Percentiles rank a stretch among this genome's conserved stretches.
These are phyloP conservation scores for Amanita phalloides DNA, from an alignment of 768 basidiomycete genomes.

Conservation along the genomic window DNA sequence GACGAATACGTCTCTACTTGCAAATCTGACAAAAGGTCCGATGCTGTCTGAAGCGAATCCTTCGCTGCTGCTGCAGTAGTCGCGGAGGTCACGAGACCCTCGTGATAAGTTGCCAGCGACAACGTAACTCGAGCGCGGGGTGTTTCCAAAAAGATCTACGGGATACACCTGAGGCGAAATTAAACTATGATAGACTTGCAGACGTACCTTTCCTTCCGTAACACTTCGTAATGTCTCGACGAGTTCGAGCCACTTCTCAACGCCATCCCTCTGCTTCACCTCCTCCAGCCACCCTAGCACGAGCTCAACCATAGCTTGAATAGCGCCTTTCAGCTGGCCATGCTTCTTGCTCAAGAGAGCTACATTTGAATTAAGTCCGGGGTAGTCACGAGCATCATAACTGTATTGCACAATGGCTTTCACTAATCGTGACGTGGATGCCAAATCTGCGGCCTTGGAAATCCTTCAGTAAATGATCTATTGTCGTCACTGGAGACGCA, in stretches of 20 bases:
- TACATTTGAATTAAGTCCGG: slow-evolving; percentile 60
- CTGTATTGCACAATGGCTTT: slow-evolving; percentile 62
- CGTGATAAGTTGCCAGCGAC: slow-evolving; percentile 76
- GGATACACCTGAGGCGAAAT: not conserved
- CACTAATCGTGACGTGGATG: slow-evolving; percentile 83
- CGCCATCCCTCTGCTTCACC: slow-evolving; percentile 55
- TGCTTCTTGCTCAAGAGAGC: slow-evolving; percentile 84
- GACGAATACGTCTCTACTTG: slow-evolving; percentile 99
- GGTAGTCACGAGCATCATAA: slow-evolving; percentile 62
- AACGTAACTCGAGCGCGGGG: slow-evolving; percentile 92
- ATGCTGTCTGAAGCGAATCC: slow-evolving; percentile 75
- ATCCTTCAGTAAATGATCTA: not conserved
- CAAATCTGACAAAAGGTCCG: slow-evolving; percentile 86
- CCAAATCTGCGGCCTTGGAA: slow-evolving; percentile 76
- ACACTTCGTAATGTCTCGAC: slow-evolving; percentile 84
- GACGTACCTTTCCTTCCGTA: slow-evolving; percentile 89
- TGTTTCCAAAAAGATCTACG: slow-evolving; percentile 91
- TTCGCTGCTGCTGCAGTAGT: slow-evolving; percentile 36
- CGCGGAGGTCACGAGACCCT: slow-evolving; percentile 44
- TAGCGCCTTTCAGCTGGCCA: slow-evolving; percentile 86
- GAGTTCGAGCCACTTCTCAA: slow-evolving; percentile 74
- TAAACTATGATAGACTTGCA: not conserved
- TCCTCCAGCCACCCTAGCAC: slow-evolving; percentile 75
- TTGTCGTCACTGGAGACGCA: slow-evolving; percentile 19
- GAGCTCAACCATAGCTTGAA: slow-evolving; percentile 87